A percentile compares a stretch with the other conserved stretches of the same genome.
These are phyloP conservation scores for Senecio squalidus DNA, from an alignment of 140 eudicot species.

Conservation along the genomic window DNA sequence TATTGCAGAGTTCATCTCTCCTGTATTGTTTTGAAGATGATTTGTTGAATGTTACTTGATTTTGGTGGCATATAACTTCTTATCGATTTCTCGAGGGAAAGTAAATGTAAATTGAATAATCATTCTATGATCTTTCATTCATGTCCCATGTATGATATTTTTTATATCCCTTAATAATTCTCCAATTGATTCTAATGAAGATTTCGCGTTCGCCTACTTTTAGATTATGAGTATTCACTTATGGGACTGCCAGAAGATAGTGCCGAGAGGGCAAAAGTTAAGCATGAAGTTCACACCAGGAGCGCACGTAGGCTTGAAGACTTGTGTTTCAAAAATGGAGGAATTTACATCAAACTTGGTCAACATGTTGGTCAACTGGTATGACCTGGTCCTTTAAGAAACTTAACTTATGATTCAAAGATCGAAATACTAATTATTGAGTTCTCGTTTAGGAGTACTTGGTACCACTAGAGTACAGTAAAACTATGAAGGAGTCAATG, in stretches of 20 bases:
- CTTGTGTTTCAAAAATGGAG: constrained; percentile 89
- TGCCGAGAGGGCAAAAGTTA: constrained; percentile 54
- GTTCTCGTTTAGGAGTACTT: constrained; percentile 59
- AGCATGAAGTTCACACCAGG: constrained; percentile 74
- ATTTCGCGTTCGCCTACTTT: constrained; percentile 7
- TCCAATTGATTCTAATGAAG: not conserved
- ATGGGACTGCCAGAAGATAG: constrained; percentile 79
- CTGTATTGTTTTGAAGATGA: not conserved
- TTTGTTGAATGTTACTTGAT: constrained; percentile 6
- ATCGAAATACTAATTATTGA: constrained; percentile 1
- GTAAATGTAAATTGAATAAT: not conserved
- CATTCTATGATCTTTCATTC: not conserved
- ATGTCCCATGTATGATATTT: constrained; percentile 2
- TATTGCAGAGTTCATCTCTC: not conserved
- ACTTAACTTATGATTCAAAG: constrained; percentile 10
- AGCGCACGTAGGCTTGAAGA: constrained; percentile 77
- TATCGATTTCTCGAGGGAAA: not conserved
- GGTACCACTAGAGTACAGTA: constrained; percentile 76
- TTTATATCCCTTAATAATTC: not conserved
- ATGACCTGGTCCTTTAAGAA: constrained; percentile 14
- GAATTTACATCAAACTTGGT: constrained; percentile 91
- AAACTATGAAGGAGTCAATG: constrained; percentile 83
- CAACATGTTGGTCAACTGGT: constrained; percentile 95
- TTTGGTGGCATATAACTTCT: not conserved
- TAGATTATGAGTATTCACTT: constrained; percentile 84